A percentile compares a stretch with the other conserved stretches of the same genome.
These are phyloP conservation scores for Verticillium tricorpus DNA, from an alignment of 2,329 filamentous ascomycete genomes.

Conservation along the genomic window DNA sequence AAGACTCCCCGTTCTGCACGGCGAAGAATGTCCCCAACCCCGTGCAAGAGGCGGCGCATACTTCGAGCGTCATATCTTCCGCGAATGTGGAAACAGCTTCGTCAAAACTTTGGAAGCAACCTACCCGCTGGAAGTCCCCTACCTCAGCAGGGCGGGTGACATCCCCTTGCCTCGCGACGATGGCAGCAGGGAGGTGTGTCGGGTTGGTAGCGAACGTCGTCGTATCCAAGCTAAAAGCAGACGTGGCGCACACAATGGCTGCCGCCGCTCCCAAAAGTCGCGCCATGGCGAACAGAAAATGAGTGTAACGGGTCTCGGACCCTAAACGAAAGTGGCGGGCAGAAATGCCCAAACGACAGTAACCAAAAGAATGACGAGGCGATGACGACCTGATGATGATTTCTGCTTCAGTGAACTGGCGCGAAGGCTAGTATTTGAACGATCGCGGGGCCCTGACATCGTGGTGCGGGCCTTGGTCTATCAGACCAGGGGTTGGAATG, in stretches of 20 bases:
- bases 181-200: background rate
- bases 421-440: background rate
- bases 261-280: background rate
- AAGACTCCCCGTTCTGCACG: slow-evolving; percentile 10
- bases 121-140: background rate
- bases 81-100: background rate
- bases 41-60: background rate
- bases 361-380: background rate
- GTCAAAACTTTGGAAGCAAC: background rate
- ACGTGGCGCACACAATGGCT: background rate
- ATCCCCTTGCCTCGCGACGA: background rate
- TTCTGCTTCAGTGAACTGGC: background rate
- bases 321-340: background rate
- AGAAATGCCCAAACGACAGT: background rate
- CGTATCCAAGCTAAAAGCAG: background rate
- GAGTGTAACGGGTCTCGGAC: background rate
- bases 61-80: background rate
- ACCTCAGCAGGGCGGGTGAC: background rate
- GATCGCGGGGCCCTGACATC: background rate
- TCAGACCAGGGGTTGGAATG: background rate
- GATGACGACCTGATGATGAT: background rate
- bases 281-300: background rate
- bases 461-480: background rate
- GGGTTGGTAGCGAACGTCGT: background rate
- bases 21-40: background rate